A percentile compares a stretch with the other conserved stretches of the same genome.
These are phyloP conservation scores for Mycena vitilis DNA, from an alignment of 768 basidiomycete species.

Conservation along the genomic window DNA sequence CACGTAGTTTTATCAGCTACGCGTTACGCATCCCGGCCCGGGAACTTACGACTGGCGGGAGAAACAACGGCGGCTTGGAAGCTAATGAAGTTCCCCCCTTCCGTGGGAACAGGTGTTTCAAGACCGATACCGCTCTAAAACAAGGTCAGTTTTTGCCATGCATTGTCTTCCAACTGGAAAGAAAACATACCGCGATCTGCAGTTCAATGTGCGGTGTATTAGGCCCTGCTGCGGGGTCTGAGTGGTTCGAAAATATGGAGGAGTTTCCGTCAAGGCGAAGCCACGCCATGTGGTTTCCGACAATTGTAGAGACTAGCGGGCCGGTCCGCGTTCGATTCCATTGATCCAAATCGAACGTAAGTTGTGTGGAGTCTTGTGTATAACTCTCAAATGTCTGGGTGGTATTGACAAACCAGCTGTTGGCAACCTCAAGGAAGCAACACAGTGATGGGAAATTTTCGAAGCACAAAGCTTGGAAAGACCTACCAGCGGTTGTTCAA, in stretches of 20 bases:
- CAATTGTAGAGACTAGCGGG: constrained; percentile 38
- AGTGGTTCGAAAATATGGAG: constrained; percentile 25
- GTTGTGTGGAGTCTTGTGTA: constrained; percentile 37
- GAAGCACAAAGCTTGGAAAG: neutral
- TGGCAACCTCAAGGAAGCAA: neutral
- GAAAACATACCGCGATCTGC: constrained; percentile 17
- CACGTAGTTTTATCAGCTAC: neutral
- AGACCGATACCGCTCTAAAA: constrained; percentile 24
- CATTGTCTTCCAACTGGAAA: neutral
- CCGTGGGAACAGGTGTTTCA: constrained; percentile 15
- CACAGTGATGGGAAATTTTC: neutral
- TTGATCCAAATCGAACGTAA: constrained; percentile 22
- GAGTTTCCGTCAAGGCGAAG: constrained; percentile 34
- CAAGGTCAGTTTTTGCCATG: neutral
- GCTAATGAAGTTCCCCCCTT: constrained; percentile 28
- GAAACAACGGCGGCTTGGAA: constrained; percentile 23
- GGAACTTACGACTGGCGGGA: constrained; percentile 27
- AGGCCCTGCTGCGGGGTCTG: constrained; percentile 42
- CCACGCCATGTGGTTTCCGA: constrained; percentile 36
- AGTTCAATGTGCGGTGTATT: constrained; percentile 43
- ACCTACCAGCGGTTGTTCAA: constrained; percentile 41
- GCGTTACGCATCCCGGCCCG: too few species aligned
- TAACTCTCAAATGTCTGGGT: constrained; percentile 30
- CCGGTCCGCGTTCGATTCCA: constrained; percentile 43
- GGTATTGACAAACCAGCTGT: constrained; percentile 40